A percentile compares a stretch with the other conserved stretches of the same genome.
These are phyloP conservation scores for Lizonia empirigonia DNA, from an alignment of 2,329 filamentous ascomycete genomes.

Conservation along the genomic window DNA sequence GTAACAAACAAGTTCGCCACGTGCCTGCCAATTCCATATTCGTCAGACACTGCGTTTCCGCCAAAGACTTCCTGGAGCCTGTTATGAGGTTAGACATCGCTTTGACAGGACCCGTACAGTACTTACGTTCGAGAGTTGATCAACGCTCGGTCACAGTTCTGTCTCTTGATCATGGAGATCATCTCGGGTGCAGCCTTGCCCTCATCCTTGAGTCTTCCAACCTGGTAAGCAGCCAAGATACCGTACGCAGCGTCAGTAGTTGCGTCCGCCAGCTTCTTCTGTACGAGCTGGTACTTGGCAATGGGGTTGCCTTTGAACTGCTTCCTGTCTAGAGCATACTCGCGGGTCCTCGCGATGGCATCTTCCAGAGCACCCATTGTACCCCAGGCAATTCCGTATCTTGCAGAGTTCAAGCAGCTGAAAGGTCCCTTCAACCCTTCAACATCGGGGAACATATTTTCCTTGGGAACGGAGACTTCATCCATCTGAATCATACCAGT, in stretches of 20 bases:
- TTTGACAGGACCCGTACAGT: background rate
- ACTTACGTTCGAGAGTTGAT: constrained; percentile 71
- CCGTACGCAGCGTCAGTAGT: constrained; percentile 89
- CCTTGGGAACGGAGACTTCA: constrained; percentile 82
- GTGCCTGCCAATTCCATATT: constrained; percentile 93
- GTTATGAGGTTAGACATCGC: constrained; percentile 21
- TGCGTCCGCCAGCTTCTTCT: constrained; percentile 97
- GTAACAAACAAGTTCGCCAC: constrained; percentile 96
- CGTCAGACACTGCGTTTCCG: constrained; percentile 96
- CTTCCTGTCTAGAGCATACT: constrained; percentile 88
- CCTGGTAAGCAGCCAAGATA: constrained; percentile 86
- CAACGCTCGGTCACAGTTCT: constrained; percentile 93
- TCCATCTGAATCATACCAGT: constrained; percentile 99
- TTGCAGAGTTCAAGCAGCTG: constrained; percentile 89
- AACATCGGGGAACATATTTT: constrained; percentile 91
- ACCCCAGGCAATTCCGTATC: constrained; percentile 92
- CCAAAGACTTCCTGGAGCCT: constrained; percentile 94
- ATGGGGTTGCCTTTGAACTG: constrained; percentile 97
- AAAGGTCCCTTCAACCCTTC: constrained; percentile 90
- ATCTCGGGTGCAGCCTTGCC: constrained; percentile 90
- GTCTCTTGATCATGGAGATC: constrained; percentile 95
- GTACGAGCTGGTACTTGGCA: constrained; percentile 93
- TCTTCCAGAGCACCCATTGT: constrained; percentile 95
- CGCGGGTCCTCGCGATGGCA: constrained; percentile 77
- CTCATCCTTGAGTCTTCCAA: constrained; percentile 89